Evolutionary conservation across 2,329 filamentous ascomycete species (phyloP), one percentile per base, ranked within the genome.

Genomic region (Aspergillus spinulosporus): DNA sequence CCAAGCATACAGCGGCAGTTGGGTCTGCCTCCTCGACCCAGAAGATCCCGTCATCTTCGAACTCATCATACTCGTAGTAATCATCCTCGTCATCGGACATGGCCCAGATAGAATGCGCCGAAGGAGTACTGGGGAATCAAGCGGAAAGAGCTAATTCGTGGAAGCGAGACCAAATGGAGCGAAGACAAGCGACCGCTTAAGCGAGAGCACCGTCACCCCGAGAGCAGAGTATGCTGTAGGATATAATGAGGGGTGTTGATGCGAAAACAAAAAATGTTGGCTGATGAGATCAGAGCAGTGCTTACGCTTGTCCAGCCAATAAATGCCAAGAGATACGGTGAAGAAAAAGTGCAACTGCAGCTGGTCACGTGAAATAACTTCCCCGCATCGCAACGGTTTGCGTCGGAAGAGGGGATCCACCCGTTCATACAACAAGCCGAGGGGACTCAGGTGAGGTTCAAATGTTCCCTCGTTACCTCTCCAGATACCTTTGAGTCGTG

Each of bases 41-140:
- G 43, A 66, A 66, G 55, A 64, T 65, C 62, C 67, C 71, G 5
- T 73, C 72, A 7, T 73, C 71, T 47, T 74, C 72, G 37, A 21
- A 21, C 21, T 21, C 21, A 21, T 21, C 21, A 21, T 70, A 71
- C 45, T 64, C 69, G 21, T 74, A 71, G 37, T 70, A 70, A 49
- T 68, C 72, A 4, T 71, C 69, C 45, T 74, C 72, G 51, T 74
- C 71, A 57, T 74, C 72, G 52, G 72, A 74, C 72, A 74, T 74
- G 52, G 45, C 59, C 11, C 21, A 21, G 34, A 12, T 31, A n/a
- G 14, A 26, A 37, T 28, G 48, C 37, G 46, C 40, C 21, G 2
- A 12, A 32, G 5, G 15, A 39, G 34, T 36, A 36, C 43, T 43
- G n/a, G 14, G 29, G 39, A 36, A 21, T 28, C 31, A 14, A 6